Evolutionary conservation across 1,139 yeast species (phyloP), one percentile per base, ranked within the genome.

Genomic region (Blastobotrys serpentis): DNA sequence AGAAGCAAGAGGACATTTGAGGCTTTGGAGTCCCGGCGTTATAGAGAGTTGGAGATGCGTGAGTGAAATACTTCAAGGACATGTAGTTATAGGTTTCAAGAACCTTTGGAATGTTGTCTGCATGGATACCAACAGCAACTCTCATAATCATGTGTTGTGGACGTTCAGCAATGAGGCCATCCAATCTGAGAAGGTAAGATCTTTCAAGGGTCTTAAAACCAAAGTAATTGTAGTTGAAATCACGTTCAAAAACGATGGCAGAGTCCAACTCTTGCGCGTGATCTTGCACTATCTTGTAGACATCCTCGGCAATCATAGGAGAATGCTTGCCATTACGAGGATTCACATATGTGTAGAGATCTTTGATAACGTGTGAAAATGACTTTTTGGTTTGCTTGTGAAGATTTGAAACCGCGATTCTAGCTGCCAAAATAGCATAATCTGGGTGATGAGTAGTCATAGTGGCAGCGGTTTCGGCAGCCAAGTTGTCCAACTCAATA

Each of bases 361-460:
- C 82, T 55, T 77, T 76, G 50, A 87, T 73, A 51, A 89, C 96
- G 61, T 82, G 84, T 42, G 95, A 84, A 63, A 86, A 92, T 64
- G 79, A 87, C 70, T 88, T 87, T 60, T 90, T 86, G 50, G 98
- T 90, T 72, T 86, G 95, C 70, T 87, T 89, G 74, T 90, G 97
- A 65, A 90, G 76, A 68, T 88, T 87, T 41, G 95, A 84, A 44
- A 90, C 86, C 32, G 96, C 96, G 54, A 92, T 83, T 71, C 98
- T 83, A 26, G 98, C 98, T 46, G 97, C 98, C 59, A 92, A 77
- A 40, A 82, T 81, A 42, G 97, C 96, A 62, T 92, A 90, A 70
- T 92, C 98, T 18, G 98, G 98, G 68, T 92, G 98, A 52, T 85
- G 81, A 16, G 98, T 92, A 54, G 97, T 87, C 96, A 90, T 85